Evolutionary conservation across 1,139 yeast species (phyloP).

Genomic region (Saccharomyces hybrid): DNA sequence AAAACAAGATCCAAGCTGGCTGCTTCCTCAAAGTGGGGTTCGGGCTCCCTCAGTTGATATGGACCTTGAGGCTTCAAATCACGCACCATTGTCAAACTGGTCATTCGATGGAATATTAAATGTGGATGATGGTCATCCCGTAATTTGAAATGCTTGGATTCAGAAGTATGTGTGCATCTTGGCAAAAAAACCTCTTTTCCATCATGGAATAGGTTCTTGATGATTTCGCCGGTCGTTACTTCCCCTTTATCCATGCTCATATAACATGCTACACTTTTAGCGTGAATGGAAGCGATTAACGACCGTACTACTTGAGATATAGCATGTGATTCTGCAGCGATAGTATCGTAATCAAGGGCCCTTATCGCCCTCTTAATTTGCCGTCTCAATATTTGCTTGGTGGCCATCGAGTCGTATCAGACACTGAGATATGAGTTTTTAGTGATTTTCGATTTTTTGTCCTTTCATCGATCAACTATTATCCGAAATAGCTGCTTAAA

Average conservation of each 20-base stretch:
- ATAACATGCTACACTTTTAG: constrained; percentile 21
- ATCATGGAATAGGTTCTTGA: constrained; percentile 15
- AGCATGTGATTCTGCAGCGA: neutral
- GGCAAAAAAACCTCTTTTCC: constrained; percentile 22
- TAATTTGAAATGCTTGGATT: constrained; percentile 20
- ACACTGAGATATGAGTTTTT: neutral
- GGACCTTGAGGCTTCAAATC: constrained; percentile 58
- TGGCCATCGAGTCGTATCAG: neutral
- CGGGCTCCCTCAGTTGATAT: constrained; percentile 64
- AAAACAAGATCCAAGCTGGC: constrained; percentile 53
- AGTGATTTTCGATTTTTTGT: neutral
- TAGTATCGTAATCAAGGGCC: neutral
- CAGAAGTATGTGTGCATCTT: constrained; percentile 24
- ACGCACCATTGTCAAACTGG: constrained; percentile 37
- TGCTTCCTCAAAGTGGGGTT: constrained; percentile 12
- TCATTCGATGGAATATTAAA: constrained; percentile 50
- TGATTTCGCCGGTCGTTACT: constrained; percentile 20
- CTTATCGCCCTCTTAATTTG: neutral
- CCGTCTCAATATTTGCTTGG: neutral
- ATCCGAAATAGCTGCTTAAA: neutral
- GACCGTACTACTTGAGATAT: neutral
- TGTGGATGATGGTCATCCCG: constrained; percentile 34
- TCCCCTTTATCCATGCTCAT: constrained; percentile 30
- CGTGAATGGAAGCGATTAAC: neutral
- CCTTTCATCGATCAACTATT: neutral